Evolutionary conservation across 768 basidiomycete species (phyloP), one percentile per base, ranked within the genome.

Genomic region (Vararia minispora): DNA sequence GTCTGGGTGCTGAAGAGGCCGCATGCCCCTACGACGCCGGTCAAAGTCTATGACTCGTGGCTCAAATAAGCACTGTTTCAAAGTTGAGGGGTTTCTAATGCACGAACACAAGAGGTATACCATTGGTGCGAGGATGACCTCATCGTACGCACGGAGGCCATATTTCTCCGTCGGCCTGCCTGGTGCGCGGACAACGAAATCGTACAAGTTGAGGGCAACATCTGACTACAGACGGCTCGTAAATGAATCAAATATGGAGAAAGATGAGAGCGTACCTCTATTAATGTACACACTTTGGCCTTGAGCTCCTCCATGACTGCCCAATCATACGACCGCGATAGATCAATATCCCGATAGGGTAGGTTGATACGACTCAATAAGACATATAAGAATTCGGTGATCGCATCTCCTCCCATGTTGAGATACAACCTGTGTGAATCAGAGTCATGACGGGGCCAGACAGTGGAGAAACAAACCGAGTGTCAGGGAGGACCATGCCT

Each of bases 121-220:
- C 79, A 94, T 87, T 2, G 94, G 88, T 1, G 92, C 90, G 23
- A 97, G 64, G 42, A 95, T 92, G 36, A 86, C 80, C 58, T 99
- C 95, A 54, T 98, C 94, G 53, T 95, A 98, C 2, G 87, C 82
- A 20, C 90, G 77, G 30, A 95, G 62, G 20, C 77, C 81, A 55
- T 91, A 97, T 54, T 95, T 95, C 55, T 84, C 74, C 0, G 91
- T 81, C 11, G 77, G 62, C 37, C 74, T 69, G 26, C 75, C 77
- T 5, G 90, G 82, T 37, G 72, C 63, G 26, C 92, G 71, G 11
- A 94, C 84, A 16, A 81, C 72, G 50, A 98, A 91, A 54, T 95
- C 90, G 57, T 89, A 91, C 32, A 89, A 57, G 51, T 90, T 94
- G 36, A 89, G 64, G 2, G 85, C 91, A 4, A 97, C 87, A 43